phyloP scores from a whole-genome alignment of 2,329 filamentous ascomycete species.

The Fusarium transvaalense region DNA sequence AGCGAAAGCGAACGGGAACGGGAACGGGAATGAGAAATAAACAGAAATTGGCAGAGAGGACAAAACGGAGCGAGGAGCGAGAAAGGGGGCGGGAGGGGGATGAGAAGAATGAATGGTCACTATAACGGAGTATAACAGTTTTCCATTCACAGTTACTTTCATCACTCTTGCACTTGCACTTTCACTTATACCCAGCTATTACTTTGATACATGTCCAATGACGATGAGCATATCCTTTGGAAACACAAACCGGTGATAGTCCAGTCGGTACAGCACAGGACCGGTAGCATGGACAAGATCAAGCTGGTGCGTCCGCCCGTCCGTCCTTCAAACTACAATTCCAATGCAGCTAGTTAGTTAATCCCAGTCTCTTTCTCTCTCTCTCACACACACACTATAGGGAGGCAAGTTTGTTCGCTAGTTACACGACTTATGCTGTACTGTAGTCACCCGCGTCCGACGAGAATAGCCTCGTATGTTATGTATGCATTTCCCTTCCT shows the following conservation, averaged over 20 bases:
- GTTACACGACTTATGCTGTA: conserved; percentile 44
- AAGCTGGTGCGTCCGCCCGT: conserved; percentile 41
- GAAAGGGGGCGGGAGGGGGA: conserved; percentile 1
- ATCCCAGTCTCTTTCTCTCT: background rate
- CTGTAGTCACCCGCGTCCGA: conserved; percentile 52
- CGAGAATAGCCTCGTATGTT: conserved; percentile 56
- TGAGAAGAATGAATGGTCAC: background rate
- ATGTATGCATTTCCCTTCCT: conserved; percentile 33
- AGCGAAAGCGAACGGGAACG: conserved; percentile 29
- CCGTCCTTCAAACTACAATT: conserved; percentile 25
- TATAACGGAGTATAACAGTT: conserved; percentile 1
- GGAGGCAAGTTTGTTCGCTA: conserved; percentile 19
- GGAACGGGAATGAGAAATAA: conserved; percentile 3
- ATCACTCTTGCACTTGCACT: background rate
- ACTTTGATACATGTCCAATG: conserved; percentile 3
- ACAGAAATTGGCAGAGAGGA: conserved; percentile 10
- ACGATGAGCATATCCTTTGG: background rate
- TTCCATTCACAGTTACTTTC: background rate
- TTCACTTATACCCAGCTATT: background rate
- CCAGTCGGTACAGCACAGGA: conserved; percentile 38
- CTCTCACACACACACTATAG: conserved; percentile 2
- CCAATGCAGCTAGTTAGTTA: background rate
- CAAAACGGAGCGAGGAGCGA: conserved; percentile 19
- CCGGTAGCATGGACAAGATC: conserved; percentile 45
- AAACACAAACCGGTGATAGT: conserved; percentile 39